phyloP scores from a whole-genome alignment of 768 basidiomycete genomes.

The Pholiota conissans region DNA sequence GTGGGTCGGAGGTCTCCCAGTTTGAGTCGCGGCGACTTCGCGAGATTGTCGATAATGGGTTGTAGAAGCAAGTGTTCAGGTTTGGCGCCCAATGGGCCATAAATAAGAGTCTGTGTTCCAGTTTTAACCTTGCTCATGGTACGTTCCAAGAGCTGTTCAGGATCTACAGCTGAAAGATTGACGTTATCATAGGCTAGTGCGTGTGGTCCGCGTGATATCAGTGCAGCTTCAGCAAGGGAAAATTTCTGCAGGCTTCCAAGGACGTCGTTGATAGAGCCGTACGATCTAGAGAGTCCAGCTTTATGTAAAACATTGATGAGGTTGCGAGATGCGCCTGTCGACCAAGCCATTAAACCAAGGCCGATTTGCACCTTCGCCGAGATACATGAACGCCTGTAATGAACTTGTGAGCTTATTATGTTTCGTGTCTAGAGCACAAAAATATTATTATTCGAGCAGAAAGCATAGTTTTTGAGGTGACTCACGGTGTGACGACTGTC shows the following conservation, averaged over 20 bases:
- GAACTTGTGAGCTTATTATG: slow-evolving; percentile 11
- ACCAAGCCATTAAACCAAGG: slow-evolving; percentile 12
- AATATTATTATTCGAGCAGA: no score
- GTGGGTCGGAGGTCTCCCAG: slow-evolving; percentile 11
- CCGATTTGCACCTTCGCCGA: slow-evolving; percentile 14
- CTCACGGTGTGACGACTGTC: slow-evolving; percentile 5
- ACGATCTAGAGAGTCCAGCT: slow-evolving; percentile 7
- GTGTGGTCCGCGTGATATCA: neutral
- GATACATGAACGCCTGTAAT: slow-evolving; percentile 10
- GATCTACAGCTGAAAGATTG: slow-evolving; percentile 28
- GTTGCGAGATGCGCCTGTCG: slow-evolving; percentile 12
- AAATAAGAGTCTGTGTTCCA: slow-evolving; percentile 35
- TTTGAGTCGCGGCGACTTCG: slow-evolving; percentile 4
- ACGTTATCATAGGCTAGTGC: slow-evolving; percentile 23
- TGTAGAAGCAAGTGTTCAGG: slow-evolving; percentile 20
- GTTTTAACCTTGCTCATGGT: slow-evolving; percentile 33
- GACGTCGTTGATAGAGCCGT: slow-evolving; percentile 1
- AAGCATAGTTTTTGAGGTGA: neutral
- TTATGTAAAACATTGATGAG: slow-evolving; percentile 14
- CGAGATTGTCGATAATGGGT: slow-evolving; percentile 21
- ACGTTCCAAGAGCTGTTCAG: slow-evolving; percentile 27
- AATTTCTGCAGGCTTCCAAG: slow-evolving; percentile 7
- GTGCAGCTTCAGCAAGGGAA: slow-evolving; percentile 1
- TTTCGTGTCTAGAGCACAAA: slow-evolving; percentile 4
- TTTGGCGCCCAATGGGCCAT: slow-evolving; percentile 21